Evolutionary conservation across 768 basidiomycete species (phyloP), one percentile per base, ranked within the genome.

Genomic region (Crepidotus variabilis): DNA sequence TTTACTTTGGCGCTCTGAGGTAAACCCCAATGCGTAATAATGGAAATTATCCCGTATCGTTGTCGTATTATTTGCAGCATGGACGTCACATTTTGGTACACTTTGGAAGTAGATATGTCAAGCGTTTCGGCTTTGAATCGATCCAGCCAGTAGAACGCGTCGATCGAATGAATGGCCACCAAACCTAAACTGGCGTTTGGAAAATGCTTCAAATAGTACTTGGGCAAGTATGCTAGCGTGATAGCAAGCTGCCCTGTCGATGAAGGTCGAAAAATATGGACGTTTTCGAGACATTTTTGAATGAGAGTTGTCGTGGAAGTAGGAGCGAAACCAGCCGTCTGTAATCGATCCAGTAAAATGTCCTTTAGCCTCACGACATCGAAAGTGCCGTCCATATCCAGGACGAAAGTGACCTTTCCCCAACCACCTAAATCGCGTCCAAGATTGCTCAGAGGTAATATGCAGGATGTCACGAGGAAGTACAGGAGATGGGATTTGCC

Each of bases 401-500:
- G 77, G 54, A 93, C 70, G 24, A 88, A 72, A 18, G 84, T 90
- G 56, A 77, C 77, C 66, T 84, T 86, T 46, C 75, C 78, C 78
- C 85, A 86, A 23, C 87, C 87, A 39, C 75, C 79, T n/a, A 84
- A 56, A 11, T 53, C 47, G 35, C 72, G 56, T 24, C 65, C 67
- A 36, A 62, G 50, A 58, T 72, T 60, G 21, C 59, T 60, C 32
- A 60, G 36, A 20, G 89, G 88, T 10, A 83, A 68, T 54, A 91
- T 73, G 61, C 87, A 84, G 20, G 75, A 77, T 11, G 82, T 28
- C 28, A 28, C 28, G 28, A 91, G 68, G 65, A 82, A 78, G 65
- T 87, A 87, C 23, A 92, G 70, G n/a, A 94, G 71, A 60, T 88
- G 87, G 1, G 88, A 86, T 71, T 94, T 94, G 24, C 90, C 92